Base-by-base conservation (phyloP, 2,329 filamentous ascomycete genomes). In the Diaporthe velutina region DNA sequence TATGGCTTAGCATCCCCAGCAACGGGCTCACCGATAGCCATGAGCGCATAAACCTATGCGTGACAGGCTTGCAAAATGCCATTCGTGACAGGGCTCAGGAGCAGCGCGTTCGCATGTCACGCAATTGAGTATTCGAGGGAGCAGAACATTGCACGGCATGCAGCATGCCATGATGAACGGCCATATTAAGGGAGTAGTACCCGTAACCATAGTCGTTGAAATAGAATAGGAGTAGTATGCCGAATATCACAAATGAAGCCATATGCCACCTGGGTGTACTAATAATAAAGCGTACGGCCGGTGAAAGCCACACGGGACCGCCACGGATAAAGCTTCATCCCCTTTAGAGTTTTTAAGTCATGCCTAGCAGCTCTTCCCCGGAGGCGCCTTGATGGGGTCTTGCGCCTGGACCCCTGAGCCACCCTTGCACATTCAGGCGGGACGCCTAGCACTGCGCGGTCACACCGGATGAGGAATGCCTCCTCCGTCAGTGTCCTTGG, bases 401-500 rank as follows among this genome's bases (percentile, higher is more conserved):
- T 30, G 60, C 40, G 25, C 28, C 40, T 33, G 17, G n/a, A 15
- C 60, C 60, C 60, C 60, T 66, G 60, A 48, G n/a, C 17, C 17
- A 48, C 60, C 60, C 60, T 33, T 48, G 28, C 28, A 3, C 4
- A 19, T 48, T 28, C 60, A 22, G 28, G 42, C 42, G 28, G 45
- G 17, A 13, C 30, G 40, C 17, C 25, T 19, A 6, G 19, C 28
- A 66, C 33, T 25, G 42, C 17, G 25, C 60, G 40, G 25, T 12
- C 60, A 66, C 28, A 50, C 28, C 40, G 42, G 40, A 42, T 40
- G 60, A 66, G 40, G 60, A 66, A 48, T 66, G 60, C 60, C 28
- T 33, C 42, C 28, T 48, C 60, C 19, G 60, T 33, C 19, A 35
- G 9, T 33, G 4, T 28, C 28, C 28, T 48, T 10, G 60, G 28